A percentile compares a stretch with the other conserved stretches of the same genome.
Conservation (phyloP, 2,329 filamentous ascomycete species). For the Sporothrix mexicana region DNA sequence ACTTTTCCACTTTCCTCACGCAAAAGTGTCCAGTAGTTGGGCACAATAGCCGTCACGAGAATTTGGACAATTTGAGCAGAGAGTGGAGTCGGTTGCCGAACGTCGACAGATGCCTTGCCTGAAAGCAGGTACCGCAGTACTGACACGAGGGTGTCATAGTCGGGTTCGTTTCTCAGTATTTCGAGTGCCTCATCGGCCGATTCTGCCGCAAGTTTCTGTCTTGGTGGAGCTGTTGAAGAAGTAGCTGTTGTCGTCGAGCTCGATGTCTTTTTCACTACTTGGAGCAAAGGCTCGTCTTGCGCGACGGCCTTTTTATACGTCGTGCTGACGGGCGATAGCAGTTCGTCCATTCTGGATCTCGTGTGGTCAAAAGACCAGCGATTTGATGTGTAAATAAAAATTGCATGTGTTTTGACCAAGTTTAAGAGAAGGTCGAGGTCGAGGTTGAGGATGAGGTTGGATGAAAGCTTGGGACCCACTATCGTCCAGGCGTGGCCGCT, state of each 20-base stretch:
- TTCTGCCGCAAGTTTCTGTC: slow-evolving; percentile 31
- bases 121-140: slow-evolving; percentile 59
- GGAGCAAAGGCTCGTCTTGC: slow-evolving; percentile 48
- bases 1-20: slow-evolving; percentile 49
- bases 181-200: slow-evolving; percentile 62
- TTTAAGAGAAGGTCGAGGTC: neutral
- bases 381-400: neutral
- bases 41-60: slow-evolving; percentile 74
- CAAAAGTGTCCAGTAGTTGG: slow-evolving; percentile 79
- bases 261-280: slow-evolving; percentile 43
- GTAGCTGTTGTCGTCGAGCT: neutral
- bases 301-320: slow-evolving; percentile 52
- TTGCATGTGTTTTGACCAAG: neutral
- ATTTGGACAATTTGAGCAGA: slow-evolving; percentile 76
- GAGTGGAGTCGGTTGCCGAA: slow-evolving; percentile 68
- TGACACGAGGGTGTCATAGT: slow-evolving; percentile 60
- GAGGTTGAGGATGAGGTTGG: neutral
- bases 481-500: slow-evolving; percentile 3
- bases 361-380: neutral
- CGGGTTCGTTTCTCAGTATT: slow-evolving; percentile 65
- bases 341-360: slow-evolving; percentile 56
- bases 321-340: slow-evolving; percentile 61
- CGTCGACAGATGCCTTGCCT: slow-evolving; percentile 47
- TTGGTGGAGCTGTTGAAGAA: neutral
- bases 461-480: neutral